Conservation (phyloP, 108 stramenopile species). For the Cyclostephanos invisitatus region DNA sequence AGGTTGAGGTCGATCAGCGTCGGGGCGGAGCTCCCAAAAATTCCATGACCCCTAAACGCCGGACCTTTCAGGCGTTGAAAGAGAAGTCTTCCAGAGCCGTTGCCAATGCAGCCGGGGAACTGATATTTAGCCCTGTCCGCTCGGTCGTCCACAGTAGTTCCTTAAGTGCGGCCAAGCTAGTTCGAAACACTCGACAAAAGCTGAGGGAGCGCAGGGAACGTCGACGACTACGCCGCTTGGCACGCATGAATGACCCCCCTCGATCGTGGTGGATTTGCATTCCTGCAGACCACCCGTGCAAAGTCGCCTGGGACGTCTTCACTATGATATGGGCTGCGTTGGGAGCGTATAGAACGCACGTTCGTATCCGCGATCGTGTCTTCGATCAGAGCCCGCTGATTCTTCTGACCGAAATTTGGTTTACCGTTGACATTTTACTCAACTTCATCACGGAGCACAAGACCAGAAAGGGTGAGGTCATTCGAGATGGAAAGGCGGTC, state of each 20-base stretch:
- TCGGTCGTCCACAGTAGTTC: conserved; percentile 17
- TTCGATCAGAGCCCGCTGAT: conserved; percentile 62
- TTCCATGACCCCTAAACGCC: conserved; percentile 3
- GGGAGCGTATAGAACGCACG: conserved; percentile 68
- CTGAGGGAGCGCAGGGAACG: conserved; percentile 33
- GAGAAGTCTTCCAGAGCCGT: conserved; percentile 17
- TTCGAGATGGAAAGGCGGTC: conserved; percentile 64
- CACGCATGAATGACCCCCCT: conserved; percentile 22
- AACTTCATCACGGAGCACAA: conserved; percentile 85
- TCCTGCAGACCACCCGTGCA: conserved; percentile 80
- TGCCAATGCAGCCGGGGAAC: conserved; percentile 18
- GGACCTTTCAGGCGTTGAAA: conserved; percentile 6
- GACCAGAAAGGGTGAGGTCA: conserved; percentile 58
- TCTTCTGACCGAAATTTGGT: conserved; percentile 74
- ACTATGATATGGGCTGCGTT: conserved; percentile 75
- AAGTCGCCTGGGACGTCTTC: conserved; percentile 78
- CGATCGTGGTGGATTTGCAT: conserved; percentile 58
- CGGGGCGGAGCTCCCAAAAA: neutral
- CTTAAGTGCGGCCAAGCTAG: conserved; percentile 24
- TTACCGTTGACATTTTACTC: conserved; percentile 76
- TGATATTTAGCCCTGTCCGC: conserved; percentile 32
- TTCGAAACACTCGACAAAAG: conserved; percentile 32
- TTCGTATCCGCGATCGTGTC: conserved; percentile 70
- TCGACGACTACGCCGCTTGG: conserved; percentile 36
- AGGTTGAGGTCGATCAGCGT: conserved; percentile 4